These are phyloP conservation scores for Uncinocarpus reesii DNA, from an alignment of 2,329 filamentous ascomycete species.

Conservation along the genomic window DNA sequence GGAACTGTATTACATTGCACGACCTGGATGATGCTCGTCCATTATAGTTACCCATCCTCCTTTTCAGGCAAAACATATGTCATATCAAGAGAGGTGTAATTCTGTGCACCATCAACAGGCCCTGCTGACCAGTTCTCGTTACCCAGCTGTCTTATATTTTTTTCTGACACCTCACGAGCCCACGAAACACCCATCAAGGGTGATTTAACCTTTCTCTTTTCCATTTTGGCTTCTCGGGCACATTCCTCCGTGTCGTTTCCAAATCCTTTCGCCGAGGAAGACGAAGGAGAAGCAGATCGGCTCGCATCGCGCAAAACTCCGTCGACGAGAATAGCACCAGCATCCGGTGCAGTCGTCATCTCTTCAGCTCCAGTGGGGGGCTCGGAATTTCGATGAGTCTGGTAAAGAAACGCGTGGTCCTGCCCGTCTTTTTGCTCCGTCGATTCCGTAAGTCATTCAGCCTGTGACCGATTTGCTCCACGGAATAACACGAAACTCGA, in stretches of 20 bases:
- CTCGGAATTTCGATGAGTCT: background rate
- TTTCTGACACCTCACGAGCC: conserved; percentile 5
- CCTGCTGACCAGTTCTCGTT: conserved; percentile 6
- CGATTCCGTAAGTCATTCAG: conserved; percentile 1
- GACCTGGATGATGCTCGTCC: background rate
- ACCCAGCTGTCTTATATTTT: conserved; percentile 1
- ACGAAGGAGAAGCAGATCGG: too few species aligned
- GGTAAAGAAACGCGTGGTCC: conserved; percentile 2
- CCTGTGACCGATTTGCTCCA: background rate
- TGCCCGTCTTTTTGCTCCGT: background rate
- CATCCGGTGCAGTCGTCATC: conserved; percentile 1
- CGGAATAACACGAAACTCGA: background rate
- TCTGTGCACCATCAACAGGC: conserved; percentile 1
- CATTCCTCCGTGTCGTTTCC: background rate
- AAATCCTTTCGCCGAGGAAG: too few species aligned
- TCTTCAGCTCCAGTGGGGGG: background rate
- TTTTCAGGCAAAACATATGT: background rate
- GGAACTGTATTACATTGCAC: conserved; percentile 11
- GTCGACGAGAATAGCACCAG: background rate
- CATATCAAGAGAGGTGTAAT: background rate
- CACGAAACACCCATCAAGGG: background rate
- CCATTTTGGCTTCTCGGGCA: background rate
- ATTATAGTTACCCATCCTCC: background rate
- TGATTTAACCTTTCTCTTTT: background rate
- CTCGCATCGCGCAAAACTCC: too few species aligned